phyloP scores from a whole-genome alignment of 768 basidiomycete genomes.

The Daedalea quercina region DNA sequence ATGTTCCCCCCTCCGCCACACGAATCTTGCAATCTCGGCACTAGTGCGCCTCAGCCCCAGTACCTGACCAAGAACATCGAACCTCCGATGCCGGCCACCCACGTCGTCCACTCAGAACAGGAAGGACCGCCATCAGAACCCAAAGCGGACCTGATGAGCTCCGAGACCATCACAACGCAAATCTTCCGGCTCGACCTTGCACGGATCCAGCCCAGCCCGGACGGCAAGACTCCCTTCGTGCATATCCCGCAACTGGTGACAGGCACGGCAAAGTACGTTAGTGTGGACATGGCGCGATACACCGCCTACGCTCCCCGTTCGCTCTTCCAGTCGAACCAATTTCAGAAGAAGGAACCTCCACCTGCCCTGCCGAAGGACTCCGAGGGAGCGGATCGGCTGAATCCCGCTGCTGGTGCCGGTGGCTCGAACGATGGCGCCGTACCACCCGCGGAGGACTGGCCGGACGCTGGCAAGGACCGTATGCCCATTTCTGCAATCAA shows the following conservation, averaged over 20 bases:
- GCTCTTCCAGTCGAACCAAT: background rate
- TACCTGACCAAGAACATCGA: too few relatives aligned
- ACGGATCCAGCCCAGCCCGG: background rate
- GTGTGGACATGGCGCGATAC: background rate
- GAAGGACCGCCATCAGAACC: too few relatives aligned
- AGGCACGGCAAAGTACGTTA: background rate
- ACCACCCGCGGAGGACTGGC: too few relatives aligned
- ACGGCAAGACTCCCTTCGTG: background rate
- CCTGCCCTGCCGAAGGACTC: background rate
- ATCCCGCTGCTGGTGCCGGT: background rate
- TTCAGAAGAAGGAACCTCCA: background rate
- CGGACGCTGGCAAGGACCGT: conserved; percentile 14
- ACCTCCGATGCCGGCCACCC: background rate
- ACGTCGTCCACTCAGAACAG: too few relatives aligned
- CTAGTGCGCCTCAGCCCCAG: too few relatives aligned
- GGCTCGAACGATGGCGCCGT: too few relatives aligned
- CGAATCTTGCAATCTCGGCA: conserved; percentile 6
- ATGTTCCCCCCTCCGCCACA: conserved; percentile 43
- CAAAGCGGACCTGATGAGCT: background rate
- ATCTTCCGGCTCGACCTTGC: background rate
- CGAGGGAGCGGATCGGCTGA: background rate
- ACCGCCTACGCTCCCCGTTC: background rate
- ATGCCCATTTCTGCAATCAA: conserved; percentile 50
- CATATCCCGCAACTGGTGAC: background rate
- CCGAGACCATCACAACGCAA: background rate